Evolutionary conservation across 805 yeast species (phyloP).

Genomic region (Suhomyces vadensis): DNA sequence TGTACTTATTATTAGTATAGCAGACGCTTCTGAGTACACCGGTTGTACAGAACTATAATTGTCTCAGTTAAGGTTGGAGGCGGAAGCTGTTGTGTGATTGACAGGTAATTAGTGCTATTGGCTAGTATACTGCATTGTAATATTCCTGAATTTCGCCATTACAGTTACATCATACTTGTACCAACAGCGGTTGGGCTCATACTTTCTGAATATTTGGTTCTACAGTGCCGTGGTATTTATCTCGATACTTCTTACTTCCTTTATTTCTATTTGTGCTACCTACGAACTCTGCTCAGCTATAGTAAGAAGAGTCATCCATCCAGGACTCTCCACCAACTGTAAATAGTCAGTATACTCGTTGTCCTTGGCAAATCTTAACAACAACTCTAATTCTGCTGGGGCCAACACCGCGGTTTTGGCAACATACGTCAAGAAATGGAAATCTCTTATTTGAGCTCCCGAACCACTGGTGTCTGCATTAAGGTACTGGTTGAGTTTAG

Average conservation of each 20-base stretch:
- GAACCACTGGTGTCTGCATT: constrained; percentile 29
- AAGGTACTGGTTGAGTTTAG: constrained; percentile 53
- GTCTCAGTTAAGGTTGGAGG: too few relatives aligned
- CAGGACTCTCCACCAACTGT: constrained; percentile 59
- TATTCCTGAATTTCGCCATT: too few relatives aligned
- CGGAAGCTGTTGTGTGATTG: too few relatives aligned
- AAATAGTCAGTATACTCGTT: constrained; percentile 47
- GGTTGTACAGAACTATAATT: too few relatives aligned
- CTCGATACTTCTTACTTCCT: neutral
- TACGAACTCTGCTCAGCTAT: constrained; percentile 37
- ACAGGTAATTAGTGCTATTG: too few relatives aligned
- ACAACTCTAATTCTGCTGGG: constrained; percentile 50
- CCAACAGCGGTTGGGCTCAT: too few relatives aligned
- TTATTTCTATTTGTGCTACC: constrained; percentile 8
- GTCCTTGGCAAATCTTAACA: constrained; percentile 49
- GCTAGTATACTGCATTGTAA: too few relatives aligned
- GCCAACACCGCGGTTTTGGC: constrained; percentile 57
- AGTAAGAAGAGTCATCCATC: constrained; percentile 81
- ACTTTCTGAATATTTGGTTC: too few relatives aligned
- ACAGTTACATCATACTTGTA: too few relatives aligned
- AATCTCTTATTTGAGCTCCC: constrained; percentile 53
- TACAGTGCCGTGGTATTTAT: too few relatives aligned
- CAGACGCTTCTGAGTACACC: too few relatives aligned
- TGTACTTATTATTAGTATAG: too few relatives aligned
- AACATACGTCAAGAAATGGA: constrained; percentile 71